Conservation (phyloP, 129 eudicot species). For the Flaveria brownii region DNA sequence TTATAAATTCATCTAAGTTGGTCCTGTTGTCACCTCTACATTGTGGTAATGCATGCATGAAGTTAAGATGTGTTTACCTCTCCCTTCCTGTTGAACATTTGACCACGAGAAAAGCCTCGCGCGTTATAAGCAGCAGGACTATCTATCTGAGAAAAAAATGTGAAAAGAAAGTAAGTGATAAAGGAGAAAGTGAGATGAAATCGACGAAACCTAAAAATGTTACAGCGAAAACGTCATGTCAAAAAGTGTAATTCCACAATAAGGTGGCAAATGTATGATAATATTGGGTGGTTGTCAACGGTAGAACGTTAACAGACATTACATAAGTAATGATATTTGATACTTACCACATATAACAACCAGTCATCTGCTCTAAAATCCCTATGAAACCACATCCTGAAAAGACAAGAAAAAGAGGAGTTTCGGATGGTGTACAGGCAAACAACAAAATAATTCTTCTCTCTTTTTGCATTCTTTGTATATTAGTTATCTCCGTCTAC, state of each 20-base stretch:
- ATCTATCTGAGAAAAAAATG: conserved; percentile 45
- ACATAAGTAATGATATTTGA: conserved; percentile 12
- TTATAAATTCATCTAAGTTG: background rate
- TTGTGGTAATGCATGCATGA: background rate
- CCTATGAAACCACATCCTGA: conserved; percentile 99
- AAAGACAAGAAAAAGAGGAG: conserved; percentile 17
- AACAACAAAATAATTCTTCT: background rate
- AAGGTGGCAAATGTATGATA: background rate
- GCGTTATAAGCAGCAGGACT: conserved; percentile 78
- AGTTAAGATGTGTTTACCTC: conserved; percentile 57
- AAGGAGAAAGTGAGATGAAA: conserved; percentile 17
- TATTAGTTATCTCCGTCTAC: background rate
- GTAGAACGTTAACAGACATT: background rate
- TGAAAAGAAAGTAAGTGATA: background rate
- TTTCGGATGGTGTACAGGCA: background rate
- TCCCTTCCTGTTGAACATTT: conserved; percentile 79
- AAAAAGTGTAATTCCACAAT: background rate
- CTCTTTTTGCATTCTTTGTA: background rate
- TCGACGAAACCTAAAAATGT: background rate
- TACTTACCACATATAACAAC: conserved; percentile 75
- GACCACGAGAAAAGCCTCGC: conserved; percentile 77
- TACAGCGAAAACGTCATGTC: background rate
- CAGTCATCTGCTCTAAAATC: conserved; percentile 94
- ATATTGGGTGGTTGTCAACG: background rate
- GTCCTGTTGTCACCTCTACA: conserved; percentile 10